These are phyloP conservation scores for Herpetomonas tarakana DNA, from an alignment of 208 protist species.

Conservation along the genomic window DNA sequence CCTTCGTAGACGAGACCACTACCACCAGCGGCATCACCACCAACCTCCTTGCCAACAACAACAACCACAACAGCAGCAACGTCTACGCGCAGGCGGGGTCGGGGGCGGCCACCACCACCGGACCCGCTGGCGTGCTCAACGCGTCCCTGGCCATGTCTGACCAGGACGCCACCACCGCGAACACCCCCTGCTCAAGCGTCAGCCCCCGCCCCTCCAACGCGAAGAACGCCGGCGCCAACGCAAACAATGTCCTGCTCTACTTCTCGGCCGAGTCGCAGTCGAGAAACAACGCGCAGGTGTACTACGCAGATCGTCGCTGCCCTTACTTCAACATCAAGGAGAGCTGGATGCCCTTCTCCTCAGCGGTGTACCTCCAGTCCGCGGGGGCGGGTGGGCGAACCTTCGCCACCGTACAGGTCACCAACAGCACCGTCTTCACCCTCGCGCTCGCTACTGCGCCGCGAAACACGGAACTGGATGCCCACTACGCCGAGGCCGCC, in stretches of 20 bases:
- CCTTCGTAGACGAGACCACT: constrained; percentile 16
- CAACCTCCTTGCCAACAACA: not conserved
- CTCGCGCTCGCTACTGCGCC: constrained; percentile 15
- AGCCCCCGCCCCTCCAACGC: not conserved
- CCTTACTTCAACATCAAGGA: constrained; percentile 58
- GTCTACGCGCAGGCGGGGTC: constrained; percentile 4
- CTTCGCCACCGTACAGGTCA: constrained; percentile 42
- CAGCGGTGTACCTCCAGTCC: constrained; percentile 48
- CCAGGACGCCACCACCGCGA: not conserved
- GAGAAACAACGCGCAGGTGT: constrained; percentile 48
- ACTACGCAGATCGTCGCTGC: constrained; percentile 52
- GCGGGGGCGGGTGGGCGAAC: constrained; percentile 39
- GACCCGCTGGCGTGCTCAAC: not conserved
- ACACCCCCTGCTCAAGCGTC: not conserved
- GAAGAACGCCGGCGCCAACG: constrained; percentile 6
- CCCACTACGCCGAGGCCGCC: not conserved
- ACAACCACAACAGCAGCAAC: constrained; percentile 1
- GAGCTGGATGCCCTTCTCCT: constrained; percentile 69
- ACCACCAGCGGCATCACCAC: not conserved
- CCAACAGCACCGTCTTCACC: constrained; percentile 28
- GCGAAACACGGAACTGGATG: constrained; percentile 1
- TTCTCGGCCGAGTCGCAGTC: constrained; percentile 47
- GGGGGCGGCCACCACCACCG: constrained; percentile 1
- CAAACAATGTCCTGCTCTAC: constrained; percentile 34
- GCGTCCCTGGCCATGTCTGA: not conserved